Evolutionary conservation across 148 eudicot genomes (phyloP).

Genomic region (Rhododendron mucronatum): DNA sequence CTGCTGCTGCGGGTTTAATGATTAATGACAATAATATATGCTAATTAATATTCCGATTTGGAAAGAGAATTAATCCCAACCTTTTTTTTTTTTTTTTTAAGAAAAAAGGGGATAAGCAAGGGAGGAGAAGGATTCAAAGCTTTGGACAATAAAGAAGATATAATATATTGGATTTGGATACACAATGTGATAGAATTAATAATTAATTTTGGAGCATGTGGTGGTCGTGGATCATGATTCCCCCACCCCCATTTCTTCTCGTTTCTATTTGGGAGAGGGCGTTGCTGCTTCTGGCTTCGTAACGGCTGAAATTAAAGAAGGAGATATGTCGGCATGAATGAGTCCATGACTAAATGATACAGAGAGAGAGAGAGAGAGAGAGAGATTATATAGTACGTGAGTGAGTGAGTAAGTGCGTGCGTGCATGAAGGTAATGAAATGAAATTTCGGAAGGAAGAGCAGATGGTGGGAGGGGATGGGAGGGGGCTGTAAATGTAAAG

Average conservation of each 20-base stretch:
- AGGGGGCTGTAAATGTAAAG: neutral
- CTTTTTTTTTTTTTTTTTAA: too few species aligned
- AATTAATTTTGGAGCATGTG: neutral
- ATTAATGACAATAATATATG: neutral
- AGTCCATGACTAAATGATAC: neutral
- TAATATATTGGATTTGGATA: too few species aligned
- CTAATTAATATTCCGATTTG: neutral
- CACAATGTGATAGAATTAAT: neutral
- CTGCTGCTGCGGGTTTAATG: neutral
- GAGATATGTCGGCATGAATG: constrained; percentile 12
- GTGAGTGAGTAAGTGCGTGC: neutral
- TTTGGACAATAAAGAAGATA: neutral
- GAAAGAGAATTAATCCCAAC: neutral
- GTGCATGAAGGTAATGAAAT: constrained; percentile 6
- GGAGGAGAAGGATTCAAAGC: neutral
- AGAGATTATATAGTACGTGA: neutral
- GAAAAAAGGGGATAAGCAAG: neutral
- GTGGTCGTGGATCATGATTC: neutral
- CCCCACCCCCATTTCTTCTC: neutral
- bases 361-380: constrained; percentile 1
- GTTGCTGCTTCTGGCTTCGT: neutral
- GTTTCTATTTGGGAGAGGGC: neutral
- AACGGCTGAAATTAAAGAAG: constrained; percentile 6
- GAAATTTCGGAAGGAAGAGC: neutral
- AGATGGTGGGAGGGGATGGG: neutral